Evolutionary conservation across 768 basidiomycete genomes (phyloP), one percentile per base, ranked within the genome.

Genomic region (Fomitopsis serialis): DNA sequence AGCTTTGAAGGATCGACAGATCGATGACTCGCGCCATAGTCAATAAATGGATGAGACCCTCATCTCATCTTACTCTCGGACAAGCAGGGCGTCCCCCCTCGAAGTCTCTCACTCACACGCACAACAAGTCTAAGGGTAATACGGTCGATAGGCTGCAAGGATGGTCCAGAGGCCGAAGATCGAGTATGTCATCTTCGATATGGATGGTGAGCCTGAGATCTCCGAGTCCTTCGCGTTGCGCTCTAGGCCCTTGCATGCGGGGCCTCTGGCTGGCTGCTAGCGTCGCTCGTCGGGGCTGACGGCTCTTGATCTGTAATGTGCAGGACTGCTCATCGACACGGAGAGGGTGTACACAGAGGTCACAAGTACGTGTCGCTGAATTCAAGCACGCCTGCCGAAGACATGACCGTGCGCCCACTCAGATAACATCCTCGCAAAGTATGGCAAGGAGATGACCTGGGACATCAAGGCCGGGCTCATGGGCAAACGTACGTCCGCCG

Each of bases 401-500:
- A 15, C 21, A 15, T 17, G 40, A 42, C 40, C 7, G 15, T 40
- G 37, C 13, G 4, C 37, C 15, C 8, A 40, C 52, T 48, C 60
- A 87, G 89, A 92, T 70, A 76, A 81, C 24, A 84, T 92, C 48
- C 79, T 95, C 19, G 80, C 74, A 17, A 75, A 73, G 11, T 84
- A 86, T 61, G 89, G 88, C 24, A 84, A 82, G 56, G 70, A 79
- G 57, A 89, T 93, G 85, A 88, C 87, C 2, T 92, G 89, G 89
- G 85, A 89, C 53, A 89, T 92, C 53, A 92, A 92, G 64, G 84
- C 87, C n/a, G 87, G 85, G 0, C 79, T 87, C 53, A 93, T 92
- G 91, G 91, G 91, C 51, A 89, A 87, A 74, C 80, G 90, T 89
- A 45, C 51, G 75, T 66, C n/a, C 42, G 42, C 21, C 46, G 25